These are phyloP conservation scores for Urtica urens DNA, from an alignment of 306 rosid species.

Conservation along the genomic window DNA sequence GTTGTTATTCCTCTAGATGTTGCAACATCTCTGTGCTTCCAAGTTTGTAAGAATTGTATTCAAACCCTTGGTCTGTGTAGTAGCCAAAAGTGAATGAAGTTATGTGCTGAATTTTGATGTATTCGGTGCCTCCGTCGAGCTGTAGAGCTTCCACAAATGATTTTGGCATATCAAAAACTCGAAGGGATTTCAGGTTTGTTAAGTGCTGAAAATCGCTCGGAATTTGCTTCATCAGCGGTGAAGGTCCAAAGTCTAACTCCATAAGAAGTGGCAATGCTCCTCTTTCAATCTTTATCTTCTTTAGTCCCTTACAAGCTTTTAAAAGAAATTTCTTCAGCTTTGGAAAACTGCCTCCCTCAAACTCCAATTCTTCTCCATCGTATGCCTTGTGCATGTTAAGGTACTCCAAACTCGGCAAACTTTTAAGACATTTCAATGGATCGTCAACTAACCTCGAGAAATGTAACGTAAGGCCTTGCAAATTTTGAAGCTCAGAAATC, in stretches of 20 bases:
- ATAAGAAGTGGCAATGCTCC: constrained; percentile 22
- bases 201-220: constrained; percentile 2
- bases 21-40: neutral
- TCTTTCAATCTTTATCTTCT: constrained; percentile 9
- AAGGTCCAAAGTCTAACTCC: neutral
- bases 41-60: neutral
- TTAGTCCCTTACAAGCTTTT: neutral
- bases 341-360: constrained; percentile 14
- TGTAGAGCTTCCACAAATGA: neutral
- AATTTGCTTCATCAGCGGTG: constrained; percentile 6
- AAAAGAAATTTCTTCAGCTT: constrained; percentile 9
- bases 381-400: constrained; percentile 3
- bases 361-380: constrained; percentile 18
- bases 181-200: constrained; percentile 2
- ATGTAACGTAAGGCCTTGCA: constrained; percentile 6
- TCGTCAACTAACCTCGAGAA: constrained; percentile 12
- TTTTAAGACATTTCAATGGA: constrained; percentile 3
- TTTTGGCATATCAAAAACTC: neutral
- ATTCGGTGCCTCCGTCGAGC: neutral
- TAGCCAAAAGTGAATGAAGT: neutral
- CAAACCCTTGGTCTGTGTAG: neutral
- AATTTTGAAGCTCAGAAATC: constrained; percentile 18
- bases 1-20: no score
- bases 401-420: constrained; percentile 7
- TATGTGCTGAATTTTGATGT: neutral